A percentile compares a stretch with the other conserved stretches of the same genome.
These are phyloP conservation scores for Hypomyces rosellus DNA, from an alignment of 2,329 filamentous ascomycete genomes.

Conservation along the genomic window DNA sequence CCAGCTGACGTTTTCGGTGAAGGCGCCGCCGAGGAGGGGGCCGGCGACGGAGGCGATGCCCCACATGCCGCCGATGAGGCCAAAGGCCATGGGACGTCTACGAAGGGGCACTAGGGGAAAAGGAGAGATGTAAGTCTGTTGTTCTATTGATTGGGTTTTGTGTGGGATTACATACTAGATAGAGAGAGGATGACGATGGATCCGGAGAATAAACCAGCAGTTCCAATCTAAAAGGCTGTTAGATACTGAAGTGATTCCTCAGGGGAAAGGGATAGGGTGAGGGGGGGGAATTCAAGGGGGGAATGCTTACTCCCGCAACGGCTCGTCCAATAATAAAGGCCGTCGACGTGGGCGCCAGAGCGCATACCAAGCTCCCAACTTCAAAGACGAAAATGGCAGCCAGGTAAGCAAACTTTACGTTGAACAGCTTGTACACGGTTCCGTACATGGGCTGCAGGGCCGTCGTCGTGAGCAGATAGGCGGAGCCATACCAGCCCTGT, in stretches of 20 bases:
- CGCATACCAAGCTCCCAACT: slow-evolving; percentile 38
- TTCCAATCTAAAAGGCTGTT: slow-evolving; percentile 33
- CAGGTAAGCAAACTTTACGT: slow-evolving; percentile 41
- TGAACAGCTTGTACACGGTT: slow-evolving; percentile 44
- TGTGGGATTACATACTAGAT: slow-evolving; percentile 23
- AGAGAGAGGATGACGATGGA: slow-evolving; percentile 42
- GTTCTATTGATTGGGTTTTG: neutral
- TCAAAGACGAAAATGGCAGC: slow-evolving; percentile 37
- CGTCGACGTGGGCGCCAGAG: slow-evolving; percentile 38
- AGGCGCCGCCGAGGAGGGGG: slow-evolving; percentile 44
- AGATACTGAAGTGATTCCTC: neutral
- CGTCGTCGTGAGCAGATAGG: slow-evolving; percentile 44
- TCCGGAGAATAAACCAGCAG: slow-evolving; percentile 45
- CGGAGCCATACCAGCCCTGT: slow-evolving; percentile 44
- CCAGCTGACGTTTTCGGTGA: slow-evolving; percentile 45
- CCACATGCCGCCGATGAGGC: slow-evolving; percentile 49
- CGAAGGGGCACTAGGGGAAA: slow-evolving; percentile 42
- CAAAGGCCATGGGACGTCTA: slow-evolving; percentile 48
- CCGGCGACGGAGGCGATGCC: slow-evolving; percentile 48
- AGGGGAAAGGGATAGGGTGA: no score
- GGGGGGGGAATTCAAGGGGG: neutral
- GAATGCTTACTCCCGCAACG: slow-evolving; percentile 35
- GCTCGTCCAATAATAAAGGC: slow-evolving; percentile 48
- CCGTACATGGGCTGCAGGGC: slow-evolving; percentile 46
- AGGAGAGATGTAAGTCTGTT: neutral